Conservation (phyloP, 345 rosid species). For the Draba incana region DNA sequence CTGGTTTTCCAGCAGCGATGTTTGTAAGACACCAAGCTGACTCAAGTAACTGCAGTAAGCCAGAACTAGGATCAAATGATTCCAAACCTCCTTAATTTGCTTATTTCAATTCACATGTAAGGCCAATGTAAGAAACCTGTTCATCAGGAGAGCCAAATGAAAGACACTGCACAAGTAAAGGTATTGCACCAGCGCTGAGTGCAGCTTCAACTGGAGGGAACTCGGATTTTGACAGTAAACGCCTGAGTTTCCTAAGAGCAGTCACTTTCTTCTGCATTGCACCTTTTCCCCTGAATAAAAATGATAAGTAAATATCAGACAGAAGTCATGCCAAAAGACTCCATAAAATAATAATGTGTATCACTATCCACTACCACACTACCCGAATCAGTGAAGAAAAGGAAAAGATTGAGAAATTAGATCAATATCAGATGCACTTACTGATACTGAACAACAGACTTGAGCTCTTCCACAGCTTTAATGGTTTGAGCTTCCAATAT, state of each 20-base stretch:
- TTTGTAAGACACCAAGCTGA: conserved; percentile 99
- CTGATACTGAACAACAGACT: conserved; percentile 71
- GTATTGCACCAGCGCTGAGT: conserved; percentile 75
- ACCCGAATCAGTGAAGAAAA: conserved; percentile 9
- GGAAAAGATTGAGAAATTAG: conserved; percentile 1
- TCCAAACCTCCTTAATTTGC: conserved; percentile 1
- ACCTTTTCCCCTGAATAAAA: conserved; percentile 75
- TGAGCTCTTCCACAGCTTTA: conserved; percentile 73
- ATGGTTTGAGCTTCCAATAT: conserved; percentile 66
- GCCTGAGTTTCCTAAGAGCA: conserved; percentile 87
- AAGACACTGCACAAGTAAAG: conserved; percentile 87
- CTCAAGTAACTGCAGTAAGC: conserved; percentile 79
- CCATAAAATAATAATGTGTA: not conserved
- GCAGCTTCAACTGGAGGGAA: conserved; percentile 87
- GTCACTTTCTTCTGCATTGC: conserved; percentile 77
- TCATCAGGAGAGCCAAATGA: conserved; percentile 91
- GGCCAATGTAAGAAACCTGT: conserved; percentile 58
- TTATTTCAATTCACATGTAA: conserved; percentile 13
- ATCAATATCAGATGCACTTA: conserved; percentile 44
- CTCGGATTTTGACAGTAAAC: conserved; percentile 78
- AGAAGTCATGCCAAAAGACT: conserved; percentile 9
- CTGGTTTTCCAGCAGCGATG: conserved; percentile 94
- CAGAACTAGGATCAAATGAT: conserved; percentile 18
- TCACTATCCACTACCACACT: not conserved
- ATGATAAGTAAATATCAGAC: conserved; percentile 16